These are phyloP conservation scores for Phialocephala subalpina DNA, from an alignment of 2,329 filamentous ascomycete species.

Conservation along the genomic window DNA sequence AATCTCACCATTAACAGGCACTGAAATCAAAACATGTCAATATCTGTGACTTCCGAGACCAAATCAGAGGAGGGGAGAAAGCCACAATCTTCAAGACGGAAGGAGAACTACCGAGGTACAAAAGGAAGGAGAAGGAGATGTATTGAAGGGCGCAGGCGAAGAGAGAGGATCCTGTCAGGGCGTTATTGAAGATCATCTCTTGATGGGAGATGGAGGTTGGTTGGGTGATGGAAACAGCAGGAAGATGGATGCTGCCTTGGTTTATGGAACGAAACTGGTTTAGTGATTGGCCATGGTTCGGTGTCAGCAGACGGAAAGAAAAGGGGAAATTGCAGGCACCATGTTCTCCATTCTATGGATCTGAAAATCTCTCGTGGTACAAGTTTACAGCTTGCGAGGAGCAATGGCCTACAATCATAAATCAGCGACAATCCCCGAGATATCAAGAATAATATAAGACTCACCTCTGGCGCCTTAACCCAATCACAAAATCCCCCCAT, in stretches of 20 bases:
- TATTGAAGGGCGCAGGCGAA: slow-evolving; percentile 56
- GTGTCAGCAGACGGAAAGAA: background rate
- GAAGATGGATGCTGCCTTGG: no score
- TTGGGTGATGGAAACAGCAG: no score
- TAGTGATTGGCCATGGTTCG: no score
- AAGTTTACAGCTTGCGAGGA: slow-evolving; percentile 13
- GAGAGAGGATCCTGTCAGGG: slow-evolving; percentile 50
- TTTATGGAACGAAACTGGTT: no score
- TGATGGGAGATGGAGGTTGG: background rate
- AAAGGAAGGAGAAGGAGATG: slow-evolving; percentile 45
- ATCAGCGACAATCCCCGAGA: background rate
- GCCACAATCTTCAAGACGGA: slow-evolving; percentile 47
- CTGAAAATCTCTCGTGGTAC: no score
- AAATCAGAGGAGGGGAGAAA: slow-evolving; percentile 13
- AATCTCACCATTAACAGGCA: slow-evolving; percentile 46
- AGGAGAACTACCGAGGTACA: slow-evolving; percentile 48
- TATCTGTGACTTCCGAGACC: slow-evolving; percentile 53
- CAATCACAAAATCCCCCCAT: slow-evolving; percentile 14
- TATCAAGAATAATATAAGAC: background rate
- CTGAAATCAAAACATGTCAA: slow-evolving; percentile 55
- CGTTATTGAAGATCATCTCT: slow-evolving; percentile 48
- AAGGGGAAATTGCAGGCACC: background rate
- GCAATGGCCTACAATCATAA: slow-evolving; percentile 1
- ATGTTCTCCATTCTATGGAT: no score
- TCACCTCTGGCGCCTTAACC: slow-evolving; percentile 14